Evolutionary conservation across 352 stramenopile species (phyloP), one percentile per base, ranked within the genome.

Genomic region (Phytophthora pluvialis): DNA sequence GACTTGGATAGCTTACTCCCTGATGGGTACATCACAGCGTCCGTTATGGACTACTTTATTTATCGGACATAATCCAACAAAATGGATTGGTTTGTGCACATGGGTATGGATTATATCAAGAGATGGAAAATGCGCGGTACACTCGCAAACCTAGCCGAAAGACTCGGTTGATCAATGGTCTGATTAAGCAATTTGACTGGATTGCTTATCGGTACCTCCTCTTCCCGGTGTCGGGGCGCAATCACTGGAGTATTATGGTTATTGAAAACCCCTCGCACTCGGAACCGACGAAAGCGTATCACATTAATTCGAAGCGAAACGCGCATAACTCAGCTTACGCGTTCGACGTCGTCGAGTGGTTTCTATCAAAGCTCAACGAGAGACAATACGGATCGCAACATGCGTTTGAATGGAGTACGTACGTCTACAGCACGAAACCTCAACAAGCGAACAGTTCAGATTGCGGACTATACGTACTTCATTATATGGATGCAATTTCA

Each of bases 401-500:
- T 12, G 5, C 9, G 8, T 49, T 35, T 49, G 25, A 35, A 39
- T 52, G 53, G 18, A 46, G 42, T 15, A 51, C 38, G 1, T 50
- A 35, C 44, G 39, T 35, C 4, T 11, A 51, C 28, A 10, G 33
- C 16, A 60, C 43, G 6, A 60, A 60, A 25, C 52, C 40, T 10
- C 40, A 52, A 18, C 52, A 60, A 40, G 3, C 40, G 8, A 60
- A 60, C 29, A n/a, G 29, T n/a, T 6, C 46, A 11, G 40, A 44
- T 36, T 51, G 40, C 12, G 52, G 52, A 7, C 12, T 60, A 9
- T 45, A 60, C 31, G 40, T 45, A 7, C 40, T 51, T 13, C 40
- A 51, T 15, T 60, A 60, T 10, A 43, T 52, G 52, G 29, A 51
- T 25, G 4, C 3, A 4, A 60, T 60, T 45, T 48, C 26, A 29